A percentile compares a stretch with the other conserved stretches of the same genome.
Evolutionary conservation across 768 basidiomycete species (phyloP).

Genomic region (Harrya chromipes): DNA sequence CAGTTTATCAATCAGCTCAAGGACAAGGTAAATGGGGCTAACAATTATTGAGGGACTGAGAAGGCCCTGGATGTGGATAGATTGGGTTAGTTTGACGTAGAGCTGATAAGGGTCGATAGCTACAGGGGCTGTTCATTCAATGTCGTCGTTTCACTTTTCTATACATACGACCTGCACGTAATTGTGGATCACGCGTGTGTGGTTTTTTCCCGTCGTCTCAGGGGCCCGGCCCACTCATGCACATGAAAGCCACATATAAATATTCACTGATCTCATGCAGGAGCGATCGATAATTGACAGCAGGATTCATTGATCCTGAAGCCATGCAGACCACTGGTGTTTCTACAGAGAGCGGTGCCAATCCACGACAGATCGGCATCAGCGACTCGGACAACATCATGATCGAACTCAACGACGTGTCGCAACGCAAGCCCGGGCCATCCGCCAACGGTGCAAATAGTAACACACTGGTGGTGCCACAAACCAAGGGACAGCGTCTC

Average conservation of each 20-base stretch:
- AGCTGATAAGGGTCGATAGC: no score
- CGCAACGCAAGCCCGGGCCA: neutral
- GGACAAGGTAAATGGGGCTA: constrained; percentile 61
- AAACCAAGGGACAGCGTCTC: constrained; percentile 20
- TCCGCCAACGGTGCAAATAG: neutral
- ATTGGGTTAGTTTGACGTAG: neutral
- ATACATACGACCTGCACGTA: no score
- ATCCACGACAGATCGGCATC: constrained; percentile 6
- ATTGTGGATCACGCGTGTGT: no score
- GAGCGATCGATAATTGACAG: no score
- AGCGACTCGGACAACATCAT: no score
- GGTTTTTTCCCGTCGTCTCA: no score
- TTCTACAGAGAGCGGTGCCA: constrained; percentile 2
- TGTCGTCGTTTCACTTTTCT: no score
- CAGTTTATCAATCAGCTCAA: constrained; percentile 89
- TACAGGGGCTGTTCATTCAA: no score
- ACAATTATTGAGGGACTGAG: constrained; percentile 23
- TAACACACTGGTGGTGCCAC: neutral
- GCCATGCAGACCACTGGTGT: constrained; percentile 13
- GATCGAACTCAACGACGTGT: constrained; percentile 10
- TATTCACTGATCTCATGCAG: no score
- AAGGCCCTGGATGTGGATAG: neutral
- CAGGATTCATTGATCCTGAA: neutral
- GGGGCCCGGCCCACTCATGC: no score
- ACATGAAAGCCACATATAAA: no score